Percentiles rank a stretch among this genome's conserved stretches.
Evolutionary conservation across 306 rosid species (phyloP).

Genomic region (Delonix regia): DNA sequence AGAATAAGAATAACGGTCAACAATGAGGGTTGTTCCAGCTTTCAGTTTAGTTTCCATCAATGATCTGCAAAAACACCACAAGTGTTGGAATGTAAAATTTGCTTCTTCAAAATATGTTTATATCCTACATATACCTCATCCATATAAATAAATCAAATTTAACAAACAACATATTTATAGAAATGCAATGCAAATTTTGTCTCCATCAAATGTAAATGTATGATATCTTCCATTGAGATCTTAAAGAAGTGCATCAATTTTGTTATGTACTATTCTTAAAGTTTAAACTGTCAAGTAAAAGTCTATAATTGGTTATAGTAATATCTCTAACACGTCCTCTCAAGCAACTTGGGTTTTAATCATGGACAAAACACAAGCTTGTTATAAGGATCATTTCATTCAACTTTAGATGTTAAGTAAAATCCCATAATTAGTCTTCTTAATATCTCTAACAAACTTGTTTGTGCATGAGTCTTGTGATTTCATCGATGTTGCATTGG

Average conservation of each 20-base stretch:
- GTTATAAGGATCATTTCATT: background rate
- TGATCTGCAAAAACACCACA: slow-evolving; percentile 52
- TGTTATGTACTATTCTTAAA: background rate
- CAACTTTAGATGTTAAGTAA: background rate
- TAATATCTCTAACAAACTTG: background rate
- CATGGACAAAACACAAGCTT: background rate
- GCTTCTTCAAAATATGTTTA: background rate
- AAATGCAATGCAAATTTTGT: background rate
- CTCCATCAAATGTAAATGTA: background rate
- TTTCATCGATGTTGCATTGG: background rate
- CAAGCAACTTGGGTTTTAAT: background rate
- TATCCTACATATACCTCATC: background rate
- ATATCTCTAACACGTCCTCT: background rate
- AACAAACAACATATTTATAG: background rate
- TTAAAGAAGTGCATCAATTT: background rate
- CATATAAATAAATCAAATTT: background rate
- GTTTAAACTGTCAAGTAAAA: background rate
- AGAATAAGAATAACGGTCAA: slow-evolving; percentile 96
- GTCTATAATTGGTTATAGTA: background rate
- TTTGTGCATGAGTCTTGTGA: background rate
- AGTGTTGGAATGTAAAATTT: slow-evolving; percentile 1
- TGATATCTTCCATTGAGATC: background rate
- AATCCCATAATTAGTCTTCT: background rate
- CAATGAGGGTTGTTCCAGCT: slow-evolving; percentile 84
- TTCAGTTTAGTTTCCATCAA: slow-evolving; percentile 86